These are phyloP conservation scores for Hemileia vastatrix DNA, from an alignment of 1,284 basidiomycete genomes.

Conservation along the genomic window DNA sequence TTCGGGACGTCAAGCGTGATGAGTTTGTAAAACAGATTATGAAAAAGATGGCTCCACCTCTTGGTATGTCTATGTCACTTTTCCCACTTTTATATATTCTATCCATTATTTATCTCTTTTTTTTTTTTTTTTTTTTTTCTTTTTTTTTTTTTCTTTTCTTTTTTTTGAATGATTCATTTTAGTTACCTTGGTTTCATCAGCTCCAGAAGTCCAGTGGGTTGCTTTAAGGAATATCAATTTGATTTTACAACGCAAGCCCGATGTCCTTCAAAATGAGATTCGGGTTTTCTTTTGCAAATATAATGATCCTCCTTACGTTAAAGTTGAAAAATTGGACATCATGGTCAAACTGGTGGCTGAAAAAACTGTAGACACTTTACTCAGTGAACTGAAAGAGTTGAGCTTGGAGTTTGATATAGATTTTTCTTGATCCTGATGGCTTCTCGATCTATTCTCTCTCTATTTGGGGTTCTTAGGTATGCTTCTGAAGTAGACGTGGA, in stretches of 20 bases:
- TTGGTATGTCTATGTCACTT: conserved; percentile 48
- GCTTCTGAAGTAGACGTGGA: conserved; percentile 97
- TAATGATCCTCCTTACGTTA: conserved; percentile 98
- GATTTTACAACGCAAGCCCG: conserved; percentile 85
- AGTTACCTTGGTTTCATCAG: conserved; percentile 90
- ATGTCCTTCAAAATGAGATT: conserved; percentile 90
- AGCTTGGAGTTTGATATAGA: neutral
- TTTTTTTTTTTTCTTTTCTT: neutral
- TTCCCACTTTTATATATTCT: neutral
- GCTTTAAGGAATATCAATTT: conserved; percentile 91
- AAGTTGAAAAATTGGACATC: conserved; percentile 95
- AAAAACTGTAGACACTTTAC: conserved; percentile 79
- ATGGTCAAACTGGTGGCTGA: conserved; percentile 93
- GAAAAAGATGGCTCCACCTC: conserved; percentile 94
- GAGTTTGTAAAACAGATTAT: conserved; percentile 78
- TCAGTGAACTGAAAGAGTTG: conserved; percentile 92
- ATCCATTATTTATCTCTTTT: neutral
- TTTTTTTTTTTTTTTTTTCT: conserved; percentile 2
- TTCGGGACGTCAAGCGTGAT: conserved; percentile 69
- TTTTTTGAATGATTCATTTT: conserved; percentile 5
- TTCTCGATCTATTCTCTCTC: too few species aligned
- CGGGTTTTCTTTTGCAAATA: conserved; percentile 99
- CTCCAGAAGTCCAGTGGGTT: conserved; percentile 97
- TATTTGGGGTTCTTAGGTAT: conserved; percentile 66
- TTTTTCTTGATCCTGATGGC: too few species aligned